Percentiles rank a stretch among this genome's conserved stretches.
Conservation (phyloP, 805 yeast genomes). For the Kuraishia capsulata region DNA sequence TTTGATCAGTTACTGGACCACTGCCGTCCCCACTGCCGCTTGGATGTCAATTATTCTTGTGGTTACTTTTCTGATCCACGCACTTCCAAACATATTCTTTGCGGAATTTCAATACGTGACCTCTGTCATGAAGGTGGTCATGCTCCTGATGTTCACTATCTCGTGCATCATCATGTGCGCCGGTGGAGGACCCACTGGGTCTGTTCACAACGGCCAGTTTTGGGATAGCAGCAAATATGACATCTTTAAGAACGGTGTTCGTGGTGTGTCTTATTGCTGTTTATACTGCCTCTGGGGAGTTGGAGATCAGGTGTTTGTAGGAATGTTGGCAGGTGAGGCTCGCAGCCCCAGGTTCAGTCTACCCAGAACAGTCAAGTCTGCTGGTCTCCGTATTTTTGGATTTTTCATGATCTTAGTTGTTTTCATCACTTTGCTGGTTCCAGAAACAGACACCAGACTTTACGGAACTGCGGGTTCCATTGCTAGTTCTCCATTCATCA, state of each 20-base stretch:
- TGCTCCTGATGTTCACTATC: slow-evolving; percentile 56
- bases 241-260: slow-evolving; percentile 33
- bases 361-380: slow-evolving; percentile 42
- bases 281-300: slow-evolving; percentile 38
- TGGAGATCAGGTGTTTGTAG: slow-evolving; percentile 41
- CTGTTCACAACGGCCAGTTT: slow-evolving; percentile 38
- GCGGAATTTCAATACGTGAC: slow-evolving; percentile 48
- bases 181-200: slow-evolving; percentile 75
- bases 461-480: slow-evolving; percentile 46
- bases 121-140: slow-evolving; percentile 53
- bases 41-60: slow-evolving; percentile 38
- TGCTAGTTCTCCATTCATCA: slow-evolving; percentile 76
- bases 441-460: slow-evolving; percentile 35
- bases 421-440: slow-evolving; percentile 48
- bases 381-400: slow-evolving; percentile 42
- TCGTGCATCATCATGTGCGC: slow-evolving; percentile 54
- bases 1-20: slow-evolving; percentile 44
- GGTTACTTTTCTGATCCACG: slow-evolving; percentile 28
- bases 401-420: slow-evolving; percentile 46
- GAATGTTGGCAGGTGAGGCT: slow-evolving; percentile 38
- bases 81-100: slow-evolving; percentile 38
- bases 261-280: slow-evolving; percentile 31
- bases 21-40: slow-evolving; percentile 41
- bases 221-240: slow-evolving; percentile 36
- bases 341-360: slow-evolving; percentile 37